Evolutionary conservation across 176 grass and related monocot genomes (phyloP), one percentile per base, ranked within the genome.

Genomic region (Ensete glaucum): DNA sequence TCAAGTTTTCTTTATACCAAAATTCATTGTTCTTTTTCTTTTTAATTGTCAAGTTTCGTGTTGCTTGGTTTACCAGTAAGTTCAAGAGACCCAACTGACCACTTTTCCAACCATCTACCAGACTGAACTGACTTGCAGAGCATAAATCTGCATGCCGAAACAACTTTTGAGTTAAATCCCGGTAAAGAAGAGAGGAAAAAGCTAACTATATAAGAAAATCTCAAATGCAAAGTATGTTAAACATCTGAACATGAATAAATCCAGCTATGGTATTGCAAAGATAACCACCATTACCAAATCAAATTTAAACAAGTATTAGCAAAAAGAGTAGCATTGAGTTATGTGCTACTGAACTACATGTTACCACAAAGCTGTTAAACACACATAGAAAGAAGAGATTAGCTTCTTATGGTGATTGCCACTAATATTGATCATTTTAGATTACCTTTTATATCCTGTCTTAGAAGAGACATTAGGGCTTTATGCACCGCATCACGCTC

Each of bases 401-500:
- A 60, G 9, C 7, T 60, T 12, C 34, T 5, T 8, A 19, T 60
- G 57, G n/a, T 19, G 3, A 15, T 51, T 52, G 5, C 12, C 19
- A 56, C 15, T 55, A 55, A 20, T 19, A 29, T 15, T 16, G 10
- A 57, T 20, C 52, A 70, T 70, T 70, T 74, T 27, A 64, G 0
- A 65, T 64, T 86, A 99, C 96, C 92, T 89, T 99, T 95, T 81
- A 91, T 86, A 80, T 99, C 96, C 73, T 99, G 91, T 20, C 96
- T 86, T 85, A 99, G 81, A 78, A 99, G 88, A 20, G 91, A 91
- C 88, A 99, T 87, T 72, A 99, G 74, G 29, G 96, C 91, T 83
- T 99, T 99, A 78, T 99, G 88, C 81, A 92, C 96, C 50, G 96
- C 96, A 95, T 99, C 96, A 74, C 96, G 86, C 85, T 99, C 96